Evolutionary conservation across 768 basidiomycete species (phyloP), one percentile per base, ranked within the genome.

Genomic region (Leccinum uliginosum): DNA sequence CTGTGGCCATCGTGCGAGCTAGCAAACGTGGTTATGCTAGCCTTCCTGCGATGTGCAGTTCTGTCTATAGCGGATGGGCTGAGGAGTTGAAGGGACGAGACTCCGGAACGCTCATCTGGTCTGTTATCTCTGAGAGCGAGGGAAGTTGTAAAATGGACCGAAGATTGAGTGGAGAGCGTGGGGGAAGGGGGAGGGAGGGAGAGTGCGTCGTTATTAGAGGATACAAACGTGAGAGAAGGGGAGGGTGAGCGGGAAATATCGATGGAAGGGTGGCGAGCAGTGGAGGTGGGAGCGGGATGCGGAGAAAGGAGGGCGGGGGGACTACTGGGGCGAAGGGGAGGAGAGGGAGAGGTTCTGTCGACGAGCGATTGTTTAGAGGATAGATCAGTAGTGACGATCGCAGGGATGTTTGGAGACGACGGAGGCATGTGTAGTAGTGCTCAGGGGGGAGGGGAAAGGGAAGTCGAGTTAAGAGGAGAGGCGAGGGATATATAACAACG

Each of bases 91-190:
- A 85, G 73, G 9, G 82, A 84, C 1, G 78, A 72, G 17, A 76
- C 58, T n/a, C 82, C 87, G 27, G 72, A 75, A 30, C 71, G 75
- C 32, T 79, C 78, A 21, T 86, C 80, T 0, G 87, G 89, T 40
- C 80, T 78, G 64, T 91, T 91, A 44, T 85, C 82, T 35, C 91
- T 83, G 48, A 93, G 67, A 4, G 78, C 77, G 4, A 83, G 73
- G 7, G 84, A 74, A 3, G 81, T 79, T 1, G 69, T 71, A 57
- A 86, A 90, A 32, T 84, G 81, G 0, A 81, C 78, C 0, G 83
- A 83, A 3, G 86, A 87, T 15, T 76, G 78, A 3, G 77, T 81
- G 0, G 91, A 89, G 10, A 89, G 76, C 0, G 90, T 91, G 1
- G 90, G 91, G 0, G 90, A 92, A 0, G 90, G 89, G 0, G 90